phyloP scores from a whole-genome alignment of 1,284 basidiomycete species.

The Coniferiporia weirii region DNA sequence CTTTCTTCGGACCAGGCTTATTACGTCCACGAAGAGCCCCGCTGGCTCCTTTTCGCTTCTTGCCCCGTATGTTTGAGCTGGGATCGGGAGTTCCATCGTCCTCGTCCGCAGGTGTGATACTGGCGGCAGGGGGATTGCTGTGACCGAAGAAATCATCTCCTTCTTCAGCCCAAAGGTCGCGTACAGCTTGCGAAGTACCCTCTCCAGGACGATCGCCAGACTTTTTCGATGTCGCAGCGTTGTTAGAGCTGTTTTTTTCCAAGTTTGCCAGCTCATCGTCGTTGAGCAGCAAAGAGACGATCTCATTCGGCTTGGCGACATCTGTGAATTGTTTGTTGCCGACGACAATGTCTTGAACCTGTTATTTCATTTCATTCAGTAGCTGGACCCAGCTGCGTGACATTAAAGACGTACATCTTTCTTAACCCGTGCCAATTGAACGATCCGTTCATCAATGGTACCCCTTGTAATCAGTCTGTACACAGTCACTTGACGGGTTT shows the following conservation, averaged over 20 bases:
- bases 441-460: slow-evolving; percentile 98
- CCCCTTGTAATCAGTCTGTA: slow-evolving; percentile 96
- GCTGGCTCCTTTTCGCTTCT: slow-evolving; percentile 30
- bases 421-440: slow-evolving; percentile 91
- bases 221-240: slow-evolving; percentile 32
- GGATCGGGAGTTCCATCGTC: slow-evolving; percentile 28
- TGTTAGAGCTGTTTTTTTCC: slow-evolving; percentile 29
- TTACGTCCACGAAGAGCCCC: slow-evolving; percentile 29
- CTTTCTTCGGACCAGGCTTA: slow-evolving; percentile 22
- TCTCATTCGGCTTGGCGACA: slow-evolving; percentile 93
- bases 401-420: slow-evolving; percentile 69
- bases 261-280: slow-evolving; percentile 83
- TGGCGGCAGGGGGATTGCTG: slow-evolving; percentile 22
- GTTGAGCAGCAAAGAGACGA: slow-evolving; percentile 92
- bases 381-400: not conserved
- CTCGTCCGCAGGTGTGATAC: slow-evolving; percentile 27
- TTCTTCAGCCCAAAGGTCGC: slow-evolving; percentile 78
- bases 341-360: slow-evolving; percentile 99
- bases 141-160: slow-evolving; percentile 80
- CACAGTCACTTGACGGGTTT: slow-evolving; percentile 98
- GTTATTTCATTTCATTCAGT: slow-evolving; percentile 7
- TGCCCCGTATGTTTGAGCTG: slow-evolving; percentile 28
- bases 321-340: slow-evolving; percentile 94
- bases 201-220: slow-evolving; percentile 33
- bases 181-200: slow-evolving; percentile 36